Conservation (phyloP, 2,329 filamentous ascomycete genomes). For the Gnomoniopsis sp. region DNA sequence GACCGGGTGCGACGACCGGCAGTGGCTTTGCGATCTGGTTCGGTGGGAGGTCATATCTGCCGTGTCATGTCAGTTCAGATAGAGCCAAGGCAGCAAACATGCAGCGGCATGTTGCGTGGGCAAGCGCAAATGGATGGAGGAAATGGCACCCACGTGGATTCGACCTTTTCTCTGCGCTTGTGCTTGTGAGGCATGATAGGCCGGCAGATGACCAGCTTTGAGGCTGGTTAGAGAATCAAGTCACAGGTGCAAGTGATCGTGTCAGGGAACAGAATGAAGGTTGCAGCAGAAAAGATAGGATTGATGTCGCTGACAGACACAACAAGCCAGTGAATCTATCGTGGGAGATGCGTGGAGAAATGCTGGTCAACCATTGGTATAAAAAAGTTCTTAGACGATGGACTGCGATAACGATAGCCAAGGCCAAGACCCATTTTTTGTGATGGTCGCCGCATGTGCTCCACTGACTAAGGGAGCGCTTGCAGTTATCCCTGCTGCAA, state of each 20-base stretch:
- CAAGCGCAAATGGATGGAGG: constrained; percentile 3
- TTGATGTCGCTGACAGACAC: background rate
- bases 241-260: background rate
- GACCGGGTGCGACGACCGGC: constrained; percentile 37
- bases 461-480: no score
- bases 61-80: constrained; percentile 26
- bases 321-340: background rate
- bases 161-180: constrained; percentile 60
- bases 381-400: background rate
- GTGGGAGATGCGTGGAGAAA: constrained; percentile 4
- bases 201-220: background rate
- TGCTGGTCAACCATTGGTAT: constrained; percentile 9
- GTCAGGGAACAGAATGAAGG: background rate
- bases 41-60: constrained; percentile 44
- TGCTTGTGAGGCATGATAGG: constrained; percentile 81
- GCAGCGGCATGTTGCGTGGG: background rate
- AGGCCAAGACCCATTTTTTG: background rate
- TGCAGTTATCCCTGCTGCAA: no score
- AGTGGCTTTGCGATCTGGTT: constrained; percentile 48
- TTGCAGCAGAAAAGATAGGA: background rate
- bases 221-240: background rate
- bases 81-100: background rate
- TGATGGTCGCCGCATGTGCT: no score
- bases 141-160: constrained; percentile 41
- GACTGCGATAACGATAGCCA: background rate